Percentiles rank a stretch among this genome's conserved stretches.
phyloP scores from a whole-genome alignment of 768 basidiomycete species.

The Hemileccinum impolitum region DNA sequence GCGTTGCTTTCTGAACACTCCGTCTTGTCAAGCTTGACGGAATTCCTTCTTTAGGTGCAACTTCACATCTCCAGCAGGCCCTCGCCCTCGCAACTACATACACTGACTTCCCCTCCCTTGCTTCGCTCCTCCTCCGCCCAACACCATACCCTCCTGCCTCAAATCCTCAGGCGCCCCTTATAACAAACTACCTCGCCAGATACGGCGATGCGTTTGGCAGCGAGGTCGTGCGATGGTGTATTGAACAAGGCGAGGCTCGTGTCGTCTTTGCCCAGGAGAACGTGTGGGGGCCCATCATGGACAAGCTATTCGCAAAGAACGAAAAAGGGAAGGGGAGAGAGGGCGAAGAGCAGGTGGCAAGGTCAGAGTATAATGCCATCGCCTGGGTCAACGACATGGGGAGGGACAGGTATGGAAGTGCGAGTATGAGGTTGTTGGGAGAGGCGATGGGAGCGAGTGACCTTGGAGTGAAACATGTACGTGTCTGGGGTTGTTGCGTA shows the following conservation, averaged over 20 bases:
- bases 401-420: constrained; percentile 59
- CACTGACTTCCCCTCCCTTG: constrained; percentile 82
- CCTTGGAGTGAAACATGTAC: constrained; percentile 76
- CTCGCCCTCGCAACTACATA: constrained; percentile 85
- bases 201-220: constrained; percentile 83
- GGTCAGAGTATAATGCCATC: constrained; percentile 48
- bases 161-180: constrained; percentile 60
- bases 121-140: constrained; percentile 73
- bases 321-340: constrained; percentile 25
- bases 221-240: constrained; percentile 92
- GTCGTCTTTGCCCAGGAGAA: constrained; percentile 78
- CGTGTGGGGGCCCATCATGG: constrained; percentile 58
- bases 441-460: constrained; percentile 56
- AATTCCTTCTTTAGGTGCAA: constrained; percentile 45
- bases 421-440: constrained; percentile 58
- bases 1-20: constrained; percentile 24
- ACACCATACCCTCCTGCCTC: constrained; percentile 58
- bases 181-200: constrained; percentile 69
- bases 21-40: not conserved
- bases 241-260: constrained; percentile 83
- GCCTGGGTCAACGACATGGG: constrained; percentile 90
- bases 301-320: constrained; percentile 55
- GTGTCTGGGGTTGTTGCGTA: constrained; percentile 15
- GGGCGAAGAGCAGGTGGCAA: constrained; percentile 36
- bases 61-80: constrained; percentile 64